These are phyloP conservation scores for Knoxia roxburghii DNA, from an alignment of 257 asterid species.

Conservation along the genomic window DNA sequence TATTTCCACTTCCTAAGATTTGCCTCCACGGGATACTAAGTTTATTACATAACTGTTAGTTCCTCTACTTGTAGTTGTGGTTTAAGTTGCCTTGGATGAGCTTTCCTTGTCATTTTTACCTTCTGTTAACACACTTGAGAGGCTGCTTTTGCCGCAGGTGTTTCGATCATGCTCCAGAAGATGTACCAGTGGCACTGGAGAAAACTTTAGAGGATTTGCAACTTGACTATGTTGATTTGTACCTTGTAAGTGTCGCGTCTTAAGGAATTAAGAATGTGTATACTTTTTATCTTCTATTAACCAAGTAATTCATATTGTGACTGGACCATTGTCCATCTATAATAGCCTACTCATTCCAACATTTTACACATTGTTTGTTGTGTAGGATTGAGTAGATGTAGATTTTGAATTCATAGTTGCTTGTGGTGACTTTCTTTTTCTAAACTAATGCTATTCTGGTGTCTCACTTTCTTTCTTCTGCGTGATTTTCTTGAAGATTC, in stretches of 20 bases:
- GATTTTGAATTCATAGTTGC: not conserved
- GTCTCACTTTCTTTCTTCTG: not conserved
- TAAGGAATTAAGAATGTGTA: conserved; percentile 5
- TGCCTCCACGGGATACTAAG: not conserved
- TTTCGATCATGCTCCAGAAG: conserved; percentile 61
- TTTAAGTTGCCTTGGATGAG: not conserved
- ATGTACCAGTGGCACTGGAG: conserved; percentile 48
- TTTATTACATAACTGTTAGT: not conserved
- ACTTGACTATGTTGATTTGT: conserved; percentile 57
- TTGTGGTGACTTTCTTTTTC: not conserved
- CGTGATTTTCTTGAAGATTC: conserved; percentile 33
- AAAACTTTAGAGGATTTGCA: conserved; percentile 57
- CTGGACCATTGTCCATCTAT: not conserved
- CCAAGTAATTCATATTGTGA: not conserved
- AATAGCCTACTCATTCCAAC: not conserved
- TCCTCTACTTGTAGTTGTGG: not conserved
- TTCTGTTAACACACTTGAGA: not conserved
- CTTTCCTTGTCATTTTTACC: not conserved
- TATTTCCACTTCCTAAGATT: not conserved
- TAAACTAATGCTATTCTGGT: not conserved
- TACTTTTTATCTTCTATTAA: not conserved
- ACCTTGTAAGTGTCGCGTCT: conserved; percentile 38
- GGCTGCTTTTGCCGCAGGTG: conserved; percentile 31
- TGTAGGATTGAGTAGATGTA: not conserved
- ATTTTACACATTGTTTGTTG: not conserved